These are phyloP conservation scores for Schizosaccharomyces japonicus DNA, from an alignment of 805 yeast species.

Conservation along the genomic window DNA sequence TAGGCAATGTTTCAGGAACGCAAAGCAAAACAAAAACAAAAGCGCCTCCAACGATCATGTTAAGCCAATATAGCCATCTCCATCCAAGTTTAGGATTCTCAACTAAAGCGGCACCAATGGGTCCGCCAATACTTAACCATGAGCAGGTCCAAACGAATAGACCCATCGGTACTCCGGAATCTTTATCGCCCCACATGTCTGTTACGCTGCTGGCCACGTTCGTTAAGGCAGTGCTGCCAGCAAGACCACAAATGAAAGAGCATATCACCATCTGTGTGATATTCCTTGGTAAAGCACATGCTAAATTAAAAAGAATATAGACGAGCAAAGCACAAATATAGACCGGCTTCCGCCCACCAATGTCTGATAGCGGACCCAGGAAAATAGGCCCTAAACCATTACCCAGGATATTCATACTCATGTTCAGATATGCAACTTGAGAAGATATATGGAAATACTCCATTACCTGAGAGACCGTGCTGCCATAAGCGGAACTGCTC, in stretches of 20 bases:
- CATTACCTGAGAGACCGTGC: conserved; percentile 13
- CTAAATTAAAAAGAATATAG: not conserved
- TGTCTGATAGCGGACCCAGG: conserved; percentile 4
- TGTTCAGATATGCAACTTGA: conserved; percentile 46
- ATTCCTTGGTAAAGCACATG: not conserved
- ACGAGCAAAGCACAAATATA: not conserved
- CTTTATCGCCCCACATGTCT: not conserved
- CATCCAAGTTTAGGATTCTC: conserved; percentile 33
- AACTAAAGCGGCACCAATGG: conserved; percentile 29
- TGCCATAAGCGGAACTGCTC: not conserved
- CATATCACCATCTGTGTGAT: not conserved
- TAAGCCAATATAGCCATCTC: conserved; percentile 57
- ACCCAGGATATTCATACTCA: conserved; percentile 21
- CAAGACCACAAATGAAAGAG: not conserved
- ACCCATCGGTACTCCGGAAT: conserved; percentile 38
- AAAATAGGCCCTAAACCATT: not conserved
- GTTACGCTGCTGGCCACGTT: conserved; percentile 1
- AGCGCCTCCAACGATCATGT: conserved; percentile 35
- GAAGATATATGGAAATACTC: conserved; percentile 32
- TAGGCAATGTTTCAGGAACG: conserved; percentile 2
- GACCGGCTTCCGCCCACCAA: conserved; percentile 2
- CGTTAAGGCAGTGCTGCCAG: conserved; percentile 2
- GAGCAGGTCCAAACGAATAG: conserved; percentile 23
- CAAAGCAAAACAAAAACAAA: conserved; percentile 15
- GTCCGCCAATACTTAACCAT: conserved; percentile 29